phyloP scores from a whole-genome alignment of 257 asterid genomes.

The Solanum ahanhuiri region DNA sequence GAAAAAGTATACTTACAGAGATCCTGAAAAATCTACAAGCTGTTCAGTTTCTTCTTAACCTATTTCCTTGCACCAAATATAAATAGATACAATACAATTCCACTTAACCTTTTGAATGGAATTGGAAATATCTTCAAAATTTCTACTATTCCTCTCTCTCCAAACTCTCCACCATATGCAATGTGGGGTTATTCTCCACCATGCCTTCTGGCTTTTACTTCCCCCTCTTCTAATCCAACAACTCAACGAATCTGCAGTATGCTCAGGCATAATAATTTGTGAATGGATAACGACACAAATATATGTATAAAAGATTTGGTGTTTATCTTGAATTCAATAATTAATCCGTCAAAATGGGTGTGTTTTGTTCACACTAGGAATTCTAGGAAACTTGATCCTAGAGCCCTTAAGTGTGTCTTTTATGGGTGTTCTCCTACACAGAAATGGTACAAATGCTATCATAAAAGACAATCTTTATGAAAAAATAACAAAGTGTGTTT shows the following conservation, averaged over 20 bases:
- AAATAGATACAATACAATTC: neutral
- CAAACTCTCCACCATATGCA: neutral
- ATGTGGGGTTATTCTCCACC: neutral
- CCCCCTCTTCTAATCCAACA: neutral
- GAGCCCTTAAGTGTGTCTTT: neutral
- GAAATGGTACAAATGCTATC: neutral
- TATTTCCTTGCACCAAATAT: neutral
- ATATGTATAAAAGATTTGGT: neutral
- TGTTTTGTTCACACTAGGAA: neutral
- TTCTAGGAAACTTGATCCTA: neutral
- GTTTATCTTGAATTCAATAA: neutral
- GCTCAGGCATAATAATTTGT: neutral
- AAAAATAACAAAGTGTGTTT: no score
- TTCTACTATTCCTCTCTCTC: neutral
- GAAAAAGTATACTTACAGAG: neutral
- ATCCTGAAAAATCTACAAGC: neutral
- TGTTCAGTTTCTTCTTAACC: neutral
- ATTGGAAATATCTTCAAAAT: neutral
- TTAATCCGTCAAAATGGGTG: neutral
- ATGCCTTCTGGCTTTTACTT: neutral
- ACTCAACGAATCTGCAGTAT: neutral
- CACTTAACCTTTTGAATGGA: neutral
- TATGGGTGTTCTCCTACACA: neutral
- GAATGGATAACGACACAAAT: neutral
- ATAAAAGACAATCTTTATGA: no score